Evolutionary conservation across 2,329 filamentous ascomycete species (phyloP).

Genomic region (Cladosporium oxysporum): DNA sequence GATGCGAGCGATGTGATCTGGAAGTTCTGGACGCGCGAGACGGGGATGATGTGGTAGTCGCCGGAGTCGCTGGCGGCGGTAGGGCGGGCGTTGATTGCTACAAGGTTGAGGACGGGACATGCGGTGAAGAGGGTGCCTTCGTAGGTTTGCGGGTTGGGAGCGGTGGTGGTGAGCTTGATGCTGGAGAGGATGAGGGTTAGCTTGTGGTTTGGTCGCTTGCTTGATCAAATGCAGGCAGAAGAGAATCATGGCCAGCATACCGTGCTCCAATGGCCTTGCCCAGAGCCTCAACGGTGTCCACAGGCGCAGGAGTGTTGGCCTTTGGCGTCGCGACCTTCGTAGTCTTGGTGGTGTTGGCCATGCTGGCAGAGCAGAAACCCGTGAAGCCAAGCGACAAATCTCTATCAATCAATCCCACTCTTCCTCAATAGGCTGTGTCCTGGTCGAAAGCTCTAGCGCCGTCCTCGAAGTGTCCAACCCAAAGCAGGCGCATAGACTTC

Average conservation of each 20-base stretch:
- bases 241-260: conserved; percentile 40
- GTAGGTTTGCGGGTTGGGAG: conserved; percentile 52
- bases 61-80: conserved; percentile 48
- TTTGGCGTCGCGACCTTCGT: conserved; percentile 57
- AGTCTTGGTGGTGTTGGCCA: conserved; percentile 59
- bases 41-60: conserved; percentile 62
- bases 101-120: conserved; percentile 60
- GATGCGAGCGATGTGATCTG: conserved; percentile 52
- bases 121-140: conserved; percentile 66
- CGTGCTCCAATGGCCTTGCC: conserved; percentile 63
- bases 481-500: conserved; percentile 3
- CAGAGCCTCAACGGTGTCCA: conserved; percentile 53
- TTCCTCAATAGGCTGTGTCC: neutral
- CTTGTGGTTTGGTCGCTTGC: neutral
- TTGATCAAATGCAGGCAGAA: neutral
- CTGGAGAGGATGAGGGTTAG: conserved; percentile 38
- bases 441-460: neutral
- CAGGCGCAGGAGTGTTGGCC: conserved; percentile 40
- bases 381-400: neutral
- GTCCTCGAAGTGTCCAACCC: conserved; percentile 1
- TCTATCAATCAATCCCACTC: neutral
- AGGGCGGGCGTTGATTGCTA: conserved; percentile 60
- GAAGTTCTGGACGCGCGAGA: conserved; percentile 60
- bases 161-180: conserved; percentile 59
- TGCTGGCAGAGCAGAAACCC: conserved; percentile 31